Base-by-base conservation (phyloP, 2,329 filamentous ascomycete genomes). In the Pyricularia grisea region DNA sequence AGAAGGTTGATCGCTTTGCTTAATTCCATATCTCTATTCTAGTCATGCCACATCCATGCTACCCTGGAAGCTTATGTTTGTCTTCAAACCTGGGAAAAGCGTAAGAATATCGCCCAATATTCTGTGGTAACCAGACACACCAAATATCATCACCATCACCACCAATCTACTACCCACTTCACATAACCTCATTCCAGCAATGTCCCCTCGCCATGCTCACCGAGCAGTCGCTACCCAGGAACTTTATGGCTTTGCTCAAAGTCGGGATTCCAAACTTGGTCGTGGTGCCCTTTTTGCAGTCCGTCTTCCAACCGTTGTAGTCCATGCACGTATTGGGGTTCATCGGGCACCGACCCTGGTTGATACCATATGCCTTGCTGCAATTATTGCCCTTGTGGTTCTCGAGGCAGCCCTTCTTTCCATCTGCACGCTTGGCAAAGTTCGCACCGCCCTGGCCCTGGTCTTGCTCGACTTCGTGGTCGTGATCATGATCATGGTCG, bases 211-310 rank as follows among this genome's bases (percentile, higher is more conserved):
- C 66, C 66, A 67, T 58, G 50, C 66, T 67, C 11, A 67, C 66
- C 20, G 66, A 67, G 27, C 66, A 67, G 42, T 67, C 66, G 50
- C 66, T 67, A 5, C 66, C 66, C 20, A 67, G n/a, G 28, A 67
- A 67, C 42, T 67, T 67, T 27, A 67, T n/a, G 23, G 66, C 50
- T 23, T 65, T 68, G 67, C 50, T 63, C 28, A 68, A 12, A 11
- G 58, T 68, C 30, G 67, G 67, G 27, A 68, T 33, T 4, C 67
- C 67, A 42, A 36, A 65, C 14, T 64, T 55, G 2, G 55, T 65
- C 17, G 55, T 68, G 25, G 55, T 68, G 17, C 67, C 67, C 67
- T 68, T 68, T 55, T 68, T 68, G 67, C 67, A 68, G 67, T 68
- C 67, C 67, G 67, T 68, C 50, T 50, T 64, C 55, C 63, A 68